phyloP scores from a whole-genome alignment of 352 stramenopile genomes.

The Phytophthora pseudosyringae region DNA sequence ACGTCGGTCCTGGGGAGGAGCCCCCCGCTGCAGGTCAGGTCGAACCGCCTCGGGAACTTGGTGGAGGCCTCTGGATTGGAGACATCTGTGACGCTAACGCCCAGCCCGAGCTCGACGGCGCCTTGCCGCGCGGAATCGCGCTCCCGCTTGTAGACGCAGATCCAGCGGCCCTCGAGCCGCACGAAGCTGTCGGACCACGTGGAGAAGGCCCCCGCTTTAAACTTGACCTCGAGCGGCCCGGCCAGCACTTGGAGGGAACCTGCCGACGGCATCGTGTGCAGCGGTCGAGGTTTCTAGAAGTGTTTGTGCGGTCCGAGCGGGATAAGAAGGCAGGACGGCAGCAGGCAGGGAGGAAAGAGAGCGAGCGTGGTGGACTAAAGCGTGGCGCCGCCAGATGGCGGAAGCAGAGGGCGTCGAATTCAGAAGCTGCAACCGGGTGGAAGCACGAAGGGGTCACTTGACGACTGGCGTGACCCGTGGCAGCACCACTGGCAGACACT shows the following conservation, averaged over 20 bases:
- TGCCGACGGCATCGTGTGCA: slow-evolving; percentile 28
- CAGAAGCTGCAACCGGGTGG: slow-evolving; percentile 20
- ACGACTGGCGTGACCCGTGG: slow-evolving; percentile 17
- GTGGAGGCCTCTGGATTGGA: slow-evolving; percentile 58
- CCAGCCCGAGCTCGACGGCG: slow-evolving; percentile 73
- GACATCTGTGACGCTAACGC: slow-evolving; percentile 69
- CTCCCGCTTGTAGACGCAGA: slow-evolving; percentile 76
- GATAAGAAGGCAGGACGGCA: slow-evolving; percentile 20
- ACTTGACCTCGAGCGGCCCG: slow-evolving; percentile 71
- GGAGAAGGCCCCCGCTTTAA: slow-evolving; percentile 69
- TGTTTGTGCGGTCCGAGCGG: not conserved
- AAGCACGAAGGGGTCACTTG: slow-evolving; percentile 16
- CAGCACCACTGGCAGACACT: slow-evolving; percentile 13
- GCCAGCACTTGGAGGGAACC: slow-evolving; percentile 57
- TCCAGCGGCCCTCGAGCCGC: slow-evolving; percentile 69
- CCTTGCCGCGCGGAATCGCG: slow-evolving; percentile 59
- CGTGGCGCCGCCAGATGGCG: slow-evolving; percentile 19
- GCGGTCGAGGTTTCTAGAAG: slow-evolving; percentile 17
- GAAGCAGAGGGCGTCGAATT: slow-evolving; percentile 30
- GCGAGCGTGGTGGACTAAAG: slow-evolving; percentile 33
- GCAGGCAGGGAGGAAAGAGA: slow-evolving; percentile 12
- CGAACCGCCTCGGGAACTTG: slow-evolving; percentile 83
- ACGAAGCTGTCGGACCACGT: slow-evolving; percentile 75
- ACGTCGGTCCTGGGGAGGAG: slow-evolving; percentile 72
- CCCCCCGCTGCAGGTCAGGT: slow-evolving; percentile 75